These are phyloP conservation scores for Mortierella hygrophila DNA, from an alignment of 192 early-diverging fungal genomes.

Conservation along the genomic window DNA sequence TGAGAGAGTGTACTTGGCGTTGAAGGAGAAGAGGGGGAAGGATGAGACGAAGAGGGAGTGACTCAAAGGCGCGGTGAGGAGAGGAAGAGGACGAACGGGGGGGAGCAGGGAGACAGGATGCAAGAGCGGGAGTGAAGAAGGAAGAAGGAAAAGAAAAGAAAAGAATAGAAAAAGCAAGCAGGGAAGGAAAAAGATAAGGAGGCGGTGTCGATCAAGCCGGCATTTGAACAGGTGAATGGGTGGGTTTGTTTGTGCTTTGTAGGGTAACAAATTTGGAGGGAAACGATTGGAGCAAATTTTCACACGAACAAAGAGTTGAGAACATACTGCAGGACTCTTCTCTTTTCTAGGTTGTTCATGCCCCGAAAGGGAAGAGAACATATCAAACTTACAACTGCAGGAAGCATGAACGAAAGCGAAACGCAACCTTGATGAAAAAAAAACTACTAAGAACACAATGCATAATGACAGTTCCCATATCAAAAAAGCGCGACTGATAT, in stretches of 20 bases:
- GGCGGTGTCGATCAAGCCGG: neutral
- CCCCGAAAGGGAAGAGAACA: neutral
- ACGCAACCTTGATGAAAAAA: neutral
- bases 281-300: neutral
- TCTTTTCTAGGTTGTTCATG: neutral
- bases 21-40: neutral
- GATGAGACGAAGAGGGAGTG: neutral
- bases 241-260: too few species aligned
- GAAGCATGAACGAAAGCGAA: neutral
- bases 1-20: neutral
- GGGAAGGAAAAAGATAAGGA: conserved; percentile 3
- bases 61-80: neutral
- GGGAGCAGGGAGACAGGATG: neutral
- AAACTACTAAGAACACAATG: too few species aligned
- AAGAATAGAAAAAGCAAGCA: neutral
- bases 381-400: neutral
- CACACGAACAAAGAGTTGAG: neutral
- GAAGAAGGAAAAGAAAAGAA: neutral
- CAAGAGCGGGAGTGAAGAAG: neutral
- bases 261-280: neutral
- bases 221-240: neutral
- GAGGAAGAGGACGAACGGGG: neutral
- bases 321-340: neutral
- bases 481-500: too few species aligned
- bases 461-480: too few species aligned